Evolutionary conservation across 495 filamentous ascomycete genomes (phyloP).

Genomic region (Tuber melanosporum): DNA sequence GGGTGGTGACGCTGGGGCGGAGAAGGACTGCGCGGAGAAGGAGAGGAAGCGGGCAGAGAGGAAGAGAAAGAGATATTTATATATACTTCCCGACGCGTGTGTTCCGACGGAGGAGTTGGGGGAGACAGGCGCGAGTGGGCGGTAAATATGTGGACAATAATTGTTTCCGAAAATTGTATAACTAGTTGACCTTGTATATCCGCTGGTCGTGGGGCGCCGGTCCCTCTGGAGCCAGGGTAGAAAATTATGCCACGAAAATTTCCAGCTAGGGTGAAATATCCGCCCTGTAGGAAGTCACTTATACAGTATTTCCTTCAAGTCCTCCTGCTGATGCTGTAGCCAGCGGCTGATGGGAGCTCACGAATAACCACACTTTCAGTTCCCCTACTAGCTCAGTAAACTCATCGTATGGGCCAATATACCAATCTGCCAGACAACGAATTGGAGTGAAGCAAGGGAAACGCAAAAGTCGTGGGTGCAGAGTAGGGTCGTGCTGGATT

Average conservation of each 20-base stretch:
- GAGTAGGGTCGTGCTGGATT: background rate
- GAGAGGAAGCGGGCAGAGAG: conserved; percentile 33
- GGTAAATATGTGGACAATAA: conserved; percentile 9
- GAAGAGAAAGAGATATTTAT: conserved; percentile 50
- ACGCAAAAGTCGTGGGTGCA: background rate
- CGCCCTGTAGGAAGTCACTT: background rate
- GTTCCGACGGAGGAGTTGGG: conserved; percentile 49
- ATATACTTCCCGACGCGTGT: conserved; percentile 55
- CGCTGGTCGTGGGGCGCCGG: background rate
- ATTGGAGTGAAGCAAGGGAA: background rate
- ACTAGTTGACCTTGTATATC: background rate
- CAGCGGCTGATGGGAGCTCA: background rate
- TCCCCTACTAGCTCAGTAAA: background rate
- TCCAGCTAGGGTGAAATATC: background rate
- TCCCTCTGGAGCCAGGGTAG: background rate
- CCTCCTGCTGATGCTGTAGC: background rate
- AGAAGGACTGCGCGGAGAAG: conserved; percentile 36
- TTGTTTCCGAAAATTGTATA: background rate
- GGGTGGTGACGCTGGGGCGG: conserved; percentile 35
- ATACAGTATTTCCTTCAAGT: background rate
- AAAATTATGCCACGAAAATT: background rate
- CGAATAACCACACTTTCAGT: background rate
- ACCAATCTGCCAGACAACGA: background rate
- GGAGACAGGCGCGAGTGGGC: conserved; percentile 24
- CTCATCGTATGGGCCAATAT: background rate